A percentile compares a stretch with the other conserved stretches of the same genome.
Conservation (phyloP, 202 grass and related monocot genomes). For the Saccharum hybrid region DNA sequence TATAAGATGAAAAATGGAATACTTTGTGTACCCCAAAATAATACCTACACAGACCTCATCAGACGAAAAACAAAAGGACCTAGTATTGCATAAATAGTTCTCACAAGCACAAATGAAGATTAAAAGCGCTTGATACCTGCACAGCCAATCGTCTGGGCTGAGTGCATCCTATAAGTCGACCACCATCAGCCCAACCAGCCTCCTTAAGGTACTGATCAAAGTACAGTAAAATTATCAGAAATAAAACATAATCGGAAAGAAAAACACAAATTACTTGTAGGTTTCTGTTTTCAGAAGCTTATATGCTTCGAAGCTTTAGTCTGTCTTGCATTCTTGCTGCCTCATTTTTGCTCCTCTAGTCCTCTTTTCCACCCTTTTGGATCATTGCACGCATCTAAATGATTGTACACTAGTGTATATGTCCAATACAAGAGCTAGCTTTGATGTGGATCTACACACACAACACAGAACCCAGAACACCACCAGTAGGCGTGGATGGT, state of each 20-base stretch:
- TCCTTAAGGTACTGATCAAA: constrained; percentile 85
- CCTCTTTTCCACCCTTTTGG: not conserved
- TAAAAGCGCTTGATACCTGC: constrained; percentile 62
- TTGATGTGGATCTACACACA: constrained; percentile 11
- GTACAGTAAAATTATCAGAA: constrained; percentile 38
- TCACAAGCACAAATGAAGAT: constrained; percentile 32
- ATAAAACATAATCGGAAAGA: constrained; percentile 5
- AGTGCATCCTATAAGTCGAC: constrained; percentile 92
- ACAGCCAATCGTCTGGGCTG: constrained; percentile 94
- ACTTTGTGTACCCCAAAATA: not conserved
- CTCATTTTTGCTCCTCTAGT: not conserved
- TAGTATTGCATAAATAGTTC: constrained; percentile 20
- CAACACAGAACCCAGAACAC: not conserved
- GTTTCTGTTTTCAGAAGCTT: not conserved
- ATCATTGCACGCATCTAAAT: not conserved
- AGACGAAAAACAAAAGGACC: not conserved
- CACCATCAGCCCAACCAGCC: constrained; percentile 93
- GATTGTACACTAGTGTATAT: not conserved
- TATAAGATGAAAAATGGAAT: constrained; percentile 14
- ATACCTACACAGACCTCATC: constrained; percentile 3
- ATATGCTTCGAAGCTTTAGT: not conserved
- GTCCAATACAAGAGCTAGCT: not conserved
- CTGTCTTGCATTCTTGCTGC: not conserved
- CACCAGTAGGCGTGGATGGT: not conserved
- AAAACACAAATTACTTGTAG: not conserved